phyloP scores from a whole-genome alignment of 331 rosid species.

The Cydonia oblonga region DNA sequence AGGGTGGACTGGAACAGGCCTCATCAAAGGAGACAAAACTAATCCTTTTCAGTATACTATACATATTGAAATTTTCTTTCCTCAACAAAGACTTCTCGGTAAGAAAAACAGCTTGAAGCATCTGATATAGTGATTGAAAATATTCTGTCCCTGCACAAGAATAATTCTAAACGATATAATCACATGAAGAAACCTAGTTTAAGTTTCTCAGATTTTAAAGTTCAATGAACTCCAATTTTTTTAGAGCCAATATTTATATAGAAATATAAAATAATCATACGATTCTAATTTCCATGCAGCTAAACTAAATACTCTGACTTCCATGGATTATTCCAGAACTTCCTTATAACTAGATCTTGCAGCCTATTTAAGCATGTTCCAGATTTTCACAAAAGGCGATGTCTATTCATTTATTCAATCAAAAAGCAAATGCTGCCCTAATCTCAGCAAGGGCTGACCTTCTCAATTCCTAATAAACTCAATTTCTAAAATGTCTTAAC shows the following conservation, averaged over 20 bases:
- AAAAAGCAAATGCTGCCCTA: neutral
- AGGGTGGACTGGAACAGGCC: neutral
- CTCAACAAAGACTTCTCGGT: neutral
- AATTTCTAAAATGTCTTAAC: neutral
- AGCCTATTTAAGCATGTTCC: neutral
- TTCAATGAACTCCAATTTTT: neutral
- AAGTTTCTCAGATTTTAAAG: neutral
- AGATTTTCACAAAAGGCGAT: neutral
- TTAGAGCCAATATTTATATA: neutral
- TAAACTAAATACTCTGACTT: neutral
- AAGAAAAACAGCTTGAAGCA: neutral
- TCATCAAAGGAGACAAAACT: neutral
- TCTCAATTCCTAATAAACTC: neutral
- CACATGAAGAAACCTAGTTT: neutral
- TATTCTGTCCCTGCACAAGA: neutral
- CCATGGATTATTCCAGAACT: neutral
- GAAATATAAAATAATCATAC: neutral
- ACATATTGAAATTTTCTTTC: neutral
- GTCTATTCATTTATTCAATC: neutral
- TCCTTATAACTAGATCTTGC: neutral
- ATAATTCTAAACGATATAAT: neutral
- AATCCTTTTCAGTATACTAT: neutral
- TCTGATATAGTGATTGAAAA: neutral
- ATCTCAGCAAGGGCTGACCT: neutral
- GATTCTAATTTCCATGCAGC: neutral